Conservation (phyloP, 2,329 filamentous ascomycete genomes). For the Fusarium kyushuense region DNA sequence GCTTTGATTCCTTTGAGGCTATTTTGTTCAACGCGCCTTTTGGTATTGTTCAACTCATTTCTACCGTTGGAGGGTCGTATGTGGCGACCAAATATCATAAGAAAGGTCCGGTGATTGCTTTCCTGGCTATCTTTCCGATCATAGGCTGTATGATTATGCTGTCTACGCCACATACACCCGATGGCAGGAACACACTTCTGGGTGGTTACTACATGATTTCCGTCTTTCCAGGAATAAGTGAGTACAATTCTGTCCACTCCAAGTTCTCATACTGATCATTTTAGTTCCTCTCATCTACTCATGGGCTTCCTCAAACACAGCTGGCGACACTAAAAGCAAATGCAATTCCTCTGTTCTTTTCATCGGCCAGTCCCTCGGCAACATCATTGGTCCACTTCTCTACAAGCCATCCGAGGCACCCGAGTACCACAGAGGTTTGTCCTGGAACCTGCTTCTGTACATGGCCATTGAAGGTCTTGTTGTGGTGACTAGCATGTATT, state of each 20-base stretch:
- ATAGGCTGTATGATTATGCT: conserved; percentile 64
- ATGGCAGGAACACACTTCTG: conserved; percentile 58
- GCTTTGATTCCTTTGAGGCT: conserved; percentile 66
- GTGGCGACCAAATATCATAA: conserved; percentile 65
- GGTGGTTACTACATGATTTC: conserved; percentile 71
- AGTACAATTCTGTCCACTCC: rapidly evolving
- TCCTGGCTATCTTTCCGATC: conserved; percentile 65
- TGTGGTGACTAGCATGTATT: not conserved
- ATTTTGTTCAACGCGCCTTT: conserved; percentile 73
- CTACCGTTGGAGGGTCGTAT: conserved; percentile 69
- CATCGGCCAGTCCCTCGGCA: conserved; percentile 71
- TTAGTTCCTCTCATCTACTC: conserved; percentile 66
- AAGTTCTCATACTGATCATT: rapidly evolving
- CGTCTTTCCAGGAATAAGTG: conserved; percentile 64
- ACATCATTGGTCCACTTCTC: conserved; percentile 65
- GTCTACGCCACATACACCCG: conserved; percentile 58
- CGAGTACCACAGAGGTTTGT: conserved; percentile 60
- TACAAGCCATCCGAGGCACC: conserved; percentile 50
- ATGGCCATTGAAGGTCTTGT: conserved; percentile 64
- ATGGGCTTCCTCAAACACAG: conserved; percentile 70
- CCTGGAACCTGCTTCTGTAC: conserved; percentile 70
- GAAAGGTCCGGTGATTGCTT: conserved; percentile 69
- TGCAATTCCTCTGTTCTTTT: conserved; percentile 71
- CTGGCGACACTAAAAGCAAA: conserved; percentile 75
- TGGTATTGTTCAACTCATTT: conserved; percentile 69